phyloP scores from a whole-genome alignment of 768 basidiomycete genomes.

The Termitomyces sp. region DNA sequence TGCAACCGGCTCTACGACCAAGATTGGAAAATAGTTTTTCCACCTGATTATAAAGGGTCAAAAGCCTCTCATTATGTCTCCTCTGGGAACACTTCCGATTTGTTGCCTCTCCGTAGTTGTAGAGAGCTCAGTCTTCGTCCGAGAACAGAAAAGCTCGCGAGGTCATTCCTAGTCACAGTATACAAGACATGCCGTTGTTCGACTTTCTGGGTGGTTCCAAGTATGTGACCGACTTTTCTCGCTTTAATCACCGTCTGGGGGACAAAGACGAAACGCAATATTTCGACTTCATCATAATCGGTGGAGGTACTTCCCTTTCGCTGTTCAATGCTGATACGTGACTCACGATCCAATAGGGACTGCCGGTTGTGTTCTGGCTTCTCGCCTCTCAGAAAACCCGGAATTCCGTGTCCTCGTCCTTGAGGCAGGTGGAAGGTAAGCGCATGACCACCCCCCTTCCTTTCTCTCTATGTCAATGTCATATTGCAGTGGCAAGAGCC shows the following conservation, averaged over 20 bases:
- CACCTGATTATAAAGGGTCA: background rate
- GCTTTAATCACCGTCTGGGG: constrained; percentile 12
- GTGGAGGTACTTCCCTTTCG: constrained; percentile 35
- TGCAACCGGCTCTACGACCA: background rate
- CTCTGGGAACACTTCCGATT: background rate
- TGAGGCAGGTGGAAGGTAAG: constrained; percentile 57
- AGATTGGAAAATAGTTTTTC: background rate
- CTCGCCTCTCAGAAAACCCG: constrained; percentile 52
- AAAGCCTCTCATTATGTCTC: background rate
- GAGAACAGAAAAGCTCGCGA: background rate
- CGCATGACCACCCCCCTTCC: background rate
- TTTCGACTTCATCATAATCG: constrained; percentile 48
- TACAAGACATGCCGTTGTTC: constrained; percentile 2
- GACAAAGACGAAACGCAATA: constrained; percentile 14
- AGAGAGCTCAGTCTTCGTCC: too few species aligned
- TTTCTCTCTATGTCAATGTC: background rate
- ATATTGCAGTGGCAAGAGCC: constrained; percentile 33
- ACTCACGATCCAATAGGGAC: constrained; percentile 33
- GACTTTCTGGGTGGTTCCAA: background rate
- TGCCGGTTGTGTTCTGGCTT: constrained; percentile 55
- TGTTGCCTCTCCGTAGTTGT: background rate
- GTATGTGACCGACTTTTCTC: constrained; percentile 19
- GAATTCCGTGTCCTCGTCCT: constrained; percentile 47
- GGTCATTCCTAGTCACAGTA: background rate
- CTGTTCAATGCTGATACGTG: background rate